These are phyloP conservation scores for Tuber borchii DNA, from an alignment of 495 filamentous ascomycete genomes.

Conservation along the genomic window DNA sequence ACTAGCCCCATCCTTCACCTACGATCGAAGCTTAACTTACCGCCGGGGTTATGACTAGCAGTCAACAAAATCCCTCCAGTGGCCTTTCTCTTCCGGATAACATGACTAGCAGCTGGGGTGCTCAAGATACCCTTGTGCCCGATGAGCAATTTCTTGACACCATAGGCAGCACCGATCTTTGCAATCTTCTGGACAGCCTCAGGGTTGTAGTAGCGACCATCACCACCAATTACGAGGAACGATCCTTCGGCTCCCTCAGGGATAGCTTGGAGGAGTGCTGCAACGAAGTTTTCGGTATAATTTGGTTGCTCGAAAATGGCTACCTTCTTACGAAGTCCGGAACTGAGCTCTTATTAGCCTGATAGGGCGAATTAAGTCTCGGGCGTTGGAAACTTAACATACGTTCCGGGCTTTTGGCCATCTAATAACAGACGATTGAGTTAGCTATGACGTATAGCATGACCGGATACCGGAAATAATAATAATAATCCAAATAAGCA, in stretches of 20 bases:
- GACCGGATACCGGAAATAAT: background rate
- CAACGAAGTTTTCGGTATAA: constrained; percentile 92
- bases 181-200: constrained; percentile 94
- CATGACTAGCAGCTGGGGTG: constrained; percentile 89
- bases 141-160: constrained; percentile 95
- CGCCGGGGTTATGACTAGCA: constrained; percentile 95
- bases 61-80: constrained; percentile 96
- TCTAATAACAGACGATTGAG: constrained; percentile 22
- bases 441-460: constrained; percentile 4
- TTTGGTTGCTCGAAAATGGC: constrained; percentile 90
- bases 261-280: constrained; percentile 89
- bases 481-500: background rate
- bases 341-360: constrained; percentile 53
- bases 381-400: constrained; percentile 47
- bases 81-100: constrained; percentile 86
- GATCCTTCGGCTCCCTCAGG: constrained; percentile 82
- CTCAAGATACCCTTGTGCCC: constrained; percentile 94
- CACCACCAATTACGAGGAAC: constrained; percentile 93
- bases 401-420: constrained; percentile 99
- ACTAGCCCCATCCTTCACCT: background rate
- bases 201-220: constrained; percentile 94
- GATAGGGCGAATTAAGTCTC: constrained; percentile 13
- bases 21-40: constrained; percentile 50
- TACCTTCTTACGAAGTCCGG: constrained; percentile 97
- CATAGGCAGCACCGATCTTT: constrained; percentile 93